Conservation (phyloP, 2,329 filamentous ascomycete genomes). For the Ophiostoma triangulosporum region DNA sequence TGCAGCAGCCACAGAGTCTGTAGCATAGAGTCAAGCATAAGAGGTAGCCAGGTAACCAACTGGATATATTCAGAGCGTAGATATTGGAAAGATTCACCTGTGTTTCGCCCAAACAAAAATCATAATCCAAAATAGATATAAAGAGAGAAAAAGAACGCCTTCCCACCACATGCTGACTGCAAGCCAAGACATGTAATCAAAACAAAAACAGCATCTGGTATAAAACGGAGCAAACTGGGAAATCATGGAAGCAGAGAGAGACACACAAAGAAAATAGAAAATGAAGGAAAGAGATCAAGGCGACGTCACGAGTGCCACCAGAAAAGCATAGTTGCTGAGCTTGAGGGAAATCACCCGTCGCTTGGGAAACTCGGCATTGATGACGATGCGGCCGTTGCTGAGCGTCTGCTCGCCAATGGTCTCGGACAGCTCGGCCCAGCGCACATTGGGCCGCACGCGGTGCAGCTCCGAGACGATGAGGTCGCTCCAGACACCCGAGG, state of each 20-base stretch:
- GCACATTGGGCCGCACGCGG: slow-evolving; percentile 41
- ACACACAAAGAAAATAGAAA: too few relatives aligned
- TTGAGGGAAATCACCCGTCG: slow-evolving; percentile 42
- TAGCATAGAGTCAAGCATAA: too few relatives aligned
- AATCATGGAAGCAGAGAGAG: too few relatives aligned
- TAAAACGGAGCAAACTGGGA: not conserved
- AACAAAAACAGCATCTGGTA: not conserved
- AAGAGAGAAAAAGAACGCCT: not conserved
- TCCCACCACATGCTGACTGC: slow-evolving; percentile 1
- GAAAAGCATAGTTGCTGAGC: slow-evolving; percentile 41
- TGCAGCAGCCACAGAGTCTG: not conserved
- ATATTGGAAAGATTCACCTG: too few relatives aligned
- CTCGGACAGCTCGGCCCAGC: slow-evolving; percentile 50
- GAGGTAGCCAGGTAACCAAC: too few relatives aligned
- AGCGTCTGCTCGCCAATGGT: slow-evolving; percentile 47
- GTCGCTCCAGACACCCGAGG: slow-evolving; percentile 61
- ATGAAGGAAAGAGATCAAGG: slow-evolving; percentile 17
- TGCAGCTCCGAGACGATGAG: slow-evolving; percentile 48
- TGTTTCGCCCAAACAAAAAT: too few relatives aligned
- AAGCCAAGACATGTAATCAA: not conserved
- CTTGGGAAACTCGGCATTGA: slow-evolving; percentile 41
- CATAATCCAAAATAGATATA: not conserved
- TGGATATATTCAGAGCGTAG: too few relatives aligned
- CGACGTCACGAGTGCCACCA: slow-evolving; percentile 21
- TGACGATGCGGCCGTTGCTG: slow-evolving; percentile 43